Conservation (phyloP, 331 rosid species). For the Malus hybrid region DNA sequence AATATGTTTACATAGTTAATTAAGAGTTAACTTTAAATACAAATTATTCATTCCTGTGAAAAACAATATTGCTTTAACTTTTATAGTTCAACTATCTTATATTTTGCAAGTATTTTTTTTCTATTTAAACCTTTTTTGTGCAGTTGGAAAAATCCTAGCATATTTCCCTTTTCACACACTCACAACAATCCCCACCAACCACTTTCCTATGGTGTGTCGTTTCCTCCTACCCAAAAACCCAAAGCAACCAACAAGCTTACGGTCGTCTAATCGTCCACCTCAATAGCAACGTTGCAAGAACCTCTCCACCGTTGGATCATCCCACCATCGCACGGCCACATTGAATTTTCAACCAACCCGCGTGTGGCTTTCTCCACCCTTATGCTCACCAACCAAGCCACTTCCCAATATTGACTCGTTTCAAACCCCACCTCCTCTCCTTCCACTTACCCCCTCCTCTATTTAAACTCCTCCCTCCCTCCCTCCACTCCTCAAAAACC, state of each 20-base stretch:
- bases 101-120: no score
- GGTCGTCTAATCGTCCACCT: background rate
- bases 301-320: background rate
- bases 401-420: background rate
- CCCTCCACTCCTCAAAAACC: constrained; percentile 1
- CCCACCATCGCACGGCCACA: constrained; percentile 9
- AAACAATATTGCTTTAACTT: no score
- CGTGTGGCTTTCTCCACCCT: constrained; percentile 29
- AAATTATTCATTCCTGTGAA: no score
- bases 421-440: background rate
- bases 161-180: background rate
- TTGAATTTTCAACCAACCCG: constrained; percentile 46
- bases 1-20: no score
- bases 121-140: no score
- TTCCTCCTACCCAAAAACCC: background rate
- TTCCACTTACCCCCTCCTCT: background rate
- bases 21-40: no score
- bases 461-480: constrained; percentile 15
- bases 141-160: no score
- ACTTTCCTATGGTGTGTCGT: background rate
- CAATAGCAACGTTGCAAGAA: constrained; percentile 11
- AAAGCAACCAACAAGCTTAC: background rate
- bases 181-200: constrained; percentile 14
- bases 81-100: no score
- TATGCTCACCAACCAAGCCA: constrained; percentile 51